Base-by-base conservation (phyloP, 2,329 filamentous ascomycete species). In the Ophiostoma sp. region DNA sequence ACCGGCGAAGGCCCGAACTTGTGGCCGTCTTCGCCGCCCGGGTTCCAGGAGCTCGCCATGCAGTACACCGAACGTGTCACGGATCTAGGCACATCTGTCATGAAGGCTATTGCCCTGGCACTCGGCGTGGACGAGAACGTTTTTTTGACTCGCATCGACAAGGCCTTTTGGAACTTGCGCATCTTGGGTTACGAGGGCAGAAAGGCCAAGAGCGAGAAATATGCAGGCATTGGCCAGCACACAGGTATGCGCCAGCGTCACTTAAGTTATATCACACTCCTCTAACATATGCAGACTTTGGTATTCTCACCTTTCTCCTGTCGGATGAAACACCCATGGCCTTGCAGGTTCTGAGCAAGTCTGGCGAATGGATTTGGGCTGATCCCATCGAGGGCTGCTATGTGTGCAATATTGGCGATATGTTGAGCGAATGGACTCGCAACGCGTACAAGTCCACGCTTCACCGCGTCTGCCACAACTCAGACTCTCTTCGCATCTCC, bases 381-480 rank as follows among this genome's bases (percentile, higher is more conserved):
- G 58, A 62, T 62, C 58, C 58, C 2, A 62, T 62, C 38, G 58
- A 62, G 14, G 58, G 58, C 6, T 62, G 58, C 58, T 62, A 62
- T 62, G 58, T 62, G 2, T 62, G 58, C 36, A 62, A 62, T 16
- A 62, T 62, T 12, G 58, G 58, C 4, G 58, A 62, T 16, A 62
- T 62, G 58, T 38, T 62, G 3, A 62, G 58, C 14, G 58, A 62
- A 16, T 62, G 58, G 58, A 62, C 58, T n/a, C 58, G 58, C 9
- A 62, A 62, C 14, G 58, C 38, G 41, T 62, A 62, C 58, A 62
- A 62, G 36, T 62, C 58, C 7, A 62, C 58, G 3, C 58, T 62
- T 6, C 58, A 62, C 38, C 58, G 58, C 41, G 58, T 62, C 5
- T 62, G 58, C 38, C 58, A 62, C 38, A 62, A 62, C 12, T 62